These are phyloP conservation scores for Trichoderma gracile DNA, from an alignment of 2,329 filamentous ascomycete genomes.

Conservation along the genomic window DNA sequence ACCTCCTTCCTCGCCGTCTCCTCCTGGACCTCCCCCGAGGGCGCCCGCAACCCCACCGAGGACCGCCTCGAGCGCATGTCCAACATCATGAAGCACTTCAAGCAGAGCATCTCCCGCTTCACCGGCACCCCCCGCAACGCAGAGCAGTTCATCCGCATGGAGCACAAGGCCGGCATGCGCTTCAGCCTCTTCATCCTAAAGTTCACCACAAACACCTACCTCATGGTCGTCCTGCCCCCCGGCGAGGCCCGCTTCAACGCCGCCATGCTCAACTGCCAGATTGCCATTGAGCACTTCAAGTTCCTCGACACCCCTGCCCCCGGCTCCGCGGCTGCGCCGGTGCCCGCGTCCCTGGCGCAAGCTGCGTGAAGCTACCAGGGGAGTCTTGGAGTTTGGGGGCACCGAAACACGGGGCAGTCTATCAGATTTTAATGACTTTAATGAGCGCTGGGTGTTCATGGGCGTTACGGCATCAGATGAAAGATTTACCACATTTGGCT, in stretches of 20 bases:
- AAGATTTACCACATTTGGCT: conserved; percentile 4
- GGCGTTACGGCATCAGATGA: conserved; percentile 15
- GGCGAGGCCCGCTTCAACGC: conserved; percentile 90
- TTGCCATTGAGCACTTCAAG: conserved; percentile 80
- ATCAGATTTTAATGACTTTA: conserved; percentile 1
- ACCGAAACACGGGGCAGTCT: not conserved
- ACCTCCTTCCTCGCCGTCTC: conserved; percentile 97
- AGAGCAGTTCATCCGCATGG: conserved; percentile 78
- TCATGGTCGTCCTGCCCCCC: conserved; percentile 87
- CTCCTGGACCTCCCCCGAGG: conserved; percentile 76
- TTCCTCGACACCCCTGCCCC: conserved; percentile 56
- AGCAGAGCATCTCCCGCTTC: conserved; percentile 76
- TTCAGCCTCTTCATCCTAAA: conserved; percentile 96
- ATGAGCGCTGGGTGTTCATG: not conserved
- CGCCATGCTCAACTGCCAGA: conserved; percentile 84
- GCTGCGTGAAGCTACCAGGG: not conserved
- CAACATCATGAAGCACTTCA: conserved; percentile 98
- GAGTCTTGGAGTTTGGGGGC: not conserved
- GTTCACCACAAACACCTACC: conserved; percentile 96
- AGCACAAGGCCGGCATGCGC: conserved; percentile 71
- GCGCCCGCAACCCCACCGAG: conserved; percentile 78
- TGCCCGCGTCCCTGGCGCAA: not conserved
- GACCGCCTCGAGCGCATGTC: conserved; percentile 93
- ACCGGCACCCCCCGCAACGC: conserved; percentile 78
- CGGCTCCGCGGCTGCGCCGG: conserved; percentile 21